Conservation (phyloP, 1,284 basidiomycete genomes). For the Takashimella koratensis region DNA sequence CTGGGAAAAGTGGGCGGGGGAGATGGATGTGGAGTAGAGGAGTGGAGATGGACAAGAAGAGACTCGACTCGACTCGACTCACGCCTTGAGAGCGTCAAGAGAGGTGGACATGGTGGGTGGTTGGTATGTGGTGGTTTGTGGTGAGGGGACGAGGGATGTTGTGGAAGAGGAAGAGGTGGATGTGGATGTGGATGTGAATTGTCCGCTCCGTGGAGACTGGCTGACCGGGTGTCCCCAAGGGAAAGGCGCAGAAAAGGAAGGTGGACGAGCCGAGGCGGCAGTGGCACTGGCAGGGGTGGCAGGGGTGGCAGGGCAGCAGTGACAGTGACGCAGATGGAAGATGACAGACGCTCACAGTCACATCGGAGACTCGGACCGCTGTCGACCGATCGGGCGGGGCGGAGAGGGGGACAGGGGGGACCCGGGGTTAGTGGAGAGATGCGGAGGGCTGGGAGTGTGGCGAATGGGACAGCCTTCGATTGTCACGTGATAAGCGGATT, state of each 20-base stretch:
- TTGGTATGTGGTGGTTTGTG: not conserved
- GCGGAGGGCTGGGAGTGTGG: too few relatives aligned
- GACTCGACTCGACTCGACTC: too few relatives aligned
- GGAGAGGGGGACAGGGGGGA: too few relatives aligned
- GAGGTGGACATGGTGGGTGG: slow-evolving; percentile 13
- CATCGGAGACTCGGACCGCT: not conserved
- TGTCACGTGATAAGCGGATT: too few relatives aligned
- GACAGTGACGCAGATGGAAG: not conserved
- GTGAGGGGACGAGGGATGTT: not conserved
- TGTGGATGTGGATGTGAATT: not conserved
- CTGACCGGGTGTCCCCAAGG: not conserved
- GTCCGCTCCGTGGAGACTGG: too few relatives aligned
- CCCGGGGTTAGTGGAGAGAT: too few relatives aligned
- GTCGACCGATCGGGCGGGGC: not conserved
- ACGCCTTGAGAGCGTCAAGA: slow-evolving; percentile 27
- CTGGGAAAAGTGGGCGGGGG: not conserved
- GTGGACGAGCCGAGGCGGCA: not conserved
- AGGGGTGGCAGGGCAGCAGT: too few relatives aligned
- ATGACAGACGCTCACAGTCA: not conserved
- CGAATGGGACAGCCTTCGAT: too few relatives aligned
- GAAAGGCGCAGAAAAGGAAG: not conserved
- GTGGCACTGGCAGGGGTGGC: not conserved
- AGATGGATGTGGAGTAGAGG: not conserved
- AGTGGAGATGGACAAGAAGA: too few relatives aligned
- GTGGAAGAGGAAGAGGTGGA: not conserved